phyloP scores from a whole-genome alignment of 495 filamentous ascomycete species.

The Thermothielavioides terrestris region DNA sequence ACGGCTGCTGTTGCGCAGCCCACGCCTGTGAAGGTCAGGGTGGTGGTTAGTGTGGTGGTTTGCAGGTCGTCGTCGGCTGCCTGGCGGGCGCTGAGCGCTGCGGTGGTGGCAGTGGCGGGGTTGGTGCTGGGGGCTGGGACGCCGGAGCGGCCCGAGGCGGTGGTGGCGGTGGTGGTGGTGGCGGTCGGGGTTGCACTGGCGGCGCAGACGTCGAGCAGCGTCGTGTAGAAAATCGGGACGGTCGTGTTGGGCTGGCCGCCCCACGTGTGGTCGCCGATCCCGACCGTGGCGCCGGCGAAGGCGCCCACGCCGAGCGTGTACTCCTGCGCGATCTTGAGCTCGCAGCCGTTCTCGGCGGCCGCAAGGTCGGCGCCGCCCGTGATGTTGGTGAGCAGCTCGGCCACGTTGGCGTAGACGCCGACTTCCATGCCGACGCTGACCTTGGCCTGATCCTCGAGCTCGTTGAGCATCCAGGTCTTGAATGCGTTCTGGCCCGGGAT shows the following conservation, averaged over 20 bases:
- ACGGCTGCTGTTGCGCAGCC: slow-evolving; percentile 33
- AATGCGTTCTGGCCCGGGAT: too few relatives aligned
- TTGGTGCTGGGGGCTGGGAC: slow-evolving; percentile 18
- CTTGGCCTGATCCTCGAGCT: background rate
- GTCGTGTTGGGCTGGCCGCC: slow-evolving; percentile 39
- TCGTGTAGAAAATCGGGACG: slow-evolving; percentile 47
- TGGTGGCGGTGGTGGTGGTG: slow-evolving; percentile 13
- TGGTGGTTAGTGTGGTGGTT: slow-evolving; percentile 29
- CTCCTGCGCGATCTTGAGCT: slow-evolving; percentile 34
- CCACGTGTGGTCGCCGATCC: slow-evolving; percentile 37
- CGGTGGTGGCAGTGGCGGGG: background rate
- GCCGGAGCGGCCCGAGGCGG: too few relatives aligned
- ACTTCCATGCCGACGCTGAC: slow-evolving; percentile 38
- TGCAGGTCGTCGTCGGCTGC: slow-evolving; percentile 14
- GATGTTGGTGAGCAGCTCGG: slow-evolving; percentile 45
- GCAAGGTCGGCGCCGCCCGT: slow-evolving; percentile 17
- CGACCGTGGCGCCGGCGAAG: slow-evolving; percentile 42
- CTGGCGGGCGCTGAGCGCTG: slow-evolving; percentile 14
- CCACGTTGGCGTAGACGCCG: slow-evolving; percentile 41
- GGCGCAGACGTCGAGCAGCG: slow-evolving; percentile 40
- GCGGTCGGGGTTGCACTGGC: slow-evolving; percentile 10
- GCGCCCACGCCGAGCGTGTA: slow-evolving; percentile 45
- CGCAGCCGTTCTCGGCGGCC: slow-evolving; percentile 25
- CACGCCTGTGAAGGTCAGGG: slow-evolving; percentile 30
- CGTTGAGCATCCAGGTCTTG: background rate